phyloP scores from a whole-genome alignment of 257 asterid species.

The Fraxinus excelsior region DNA sequence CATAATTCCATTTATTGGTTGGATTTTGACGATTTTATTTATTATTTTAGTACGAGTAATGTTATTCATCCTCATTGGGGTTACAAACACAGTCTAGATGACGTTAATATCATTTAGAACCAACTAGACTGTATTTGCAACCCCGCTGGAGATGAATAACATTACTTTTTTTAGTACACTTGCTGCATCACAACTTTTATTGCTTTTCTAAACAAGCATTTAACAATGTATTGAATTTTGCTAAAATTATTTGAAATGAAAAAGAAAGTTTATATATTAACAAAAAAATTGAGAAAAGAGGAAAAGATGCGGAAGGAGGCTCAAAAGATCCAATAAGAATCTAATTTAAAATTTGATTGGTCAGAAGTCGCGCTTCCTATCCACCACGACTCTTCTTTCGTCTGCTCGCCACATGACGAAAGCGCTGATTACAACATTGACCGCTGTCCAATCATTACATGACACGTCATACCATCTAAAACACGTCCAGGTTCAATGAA shows the following conservation, averaged over 20 bases:
- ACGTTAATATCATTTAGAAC: too few species aligned
- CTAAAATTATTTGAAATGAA: not conserved
- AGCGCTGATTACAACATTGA: slow-evolving; percentile 37
- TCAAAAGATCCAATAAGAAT: not conserved
- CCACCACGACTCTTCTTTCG: slow-evolving; percentile 21
- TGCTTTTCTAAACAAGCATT: too few species aligned
- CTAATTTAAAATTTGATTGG: not conserved
- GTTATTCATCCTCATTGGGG: too few species aligned
- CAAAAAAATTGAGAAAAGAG: not conserved
- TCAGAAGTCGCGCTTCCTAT: not conserved
- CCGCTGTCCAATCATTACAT: slow-evolving; percentile 1
- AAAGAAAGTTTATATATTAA: not conserved
- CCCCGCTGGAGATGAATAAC: too few species aligned
- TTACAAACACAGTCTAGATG: too few species aligned
- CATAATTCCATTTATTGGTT: too few species aligned
- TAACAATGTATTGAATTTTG: too few species aligned
- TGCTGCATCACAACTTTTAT: not conserved
- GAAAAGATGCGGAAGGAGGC: not conserved
- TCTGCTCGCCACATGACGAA: slow-evolving; percentile 54
- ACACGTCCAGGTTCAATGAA: slow-evolving; percentile 80
- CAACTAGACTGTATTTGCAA: too few species aligned
- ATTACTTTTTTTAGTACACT: too few species aligned
- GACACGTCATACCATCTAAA: slow-evolving; percentile 44
- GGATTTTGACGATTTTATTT: too few species aligned
- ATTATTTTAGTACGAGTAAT: too few species aligned